These are phyloP conservation scores for Fusarium annulatum DNA, from an alignment of 2,329 filamentous ascomycete genomes.

Conservation along the genomic window DNA sequence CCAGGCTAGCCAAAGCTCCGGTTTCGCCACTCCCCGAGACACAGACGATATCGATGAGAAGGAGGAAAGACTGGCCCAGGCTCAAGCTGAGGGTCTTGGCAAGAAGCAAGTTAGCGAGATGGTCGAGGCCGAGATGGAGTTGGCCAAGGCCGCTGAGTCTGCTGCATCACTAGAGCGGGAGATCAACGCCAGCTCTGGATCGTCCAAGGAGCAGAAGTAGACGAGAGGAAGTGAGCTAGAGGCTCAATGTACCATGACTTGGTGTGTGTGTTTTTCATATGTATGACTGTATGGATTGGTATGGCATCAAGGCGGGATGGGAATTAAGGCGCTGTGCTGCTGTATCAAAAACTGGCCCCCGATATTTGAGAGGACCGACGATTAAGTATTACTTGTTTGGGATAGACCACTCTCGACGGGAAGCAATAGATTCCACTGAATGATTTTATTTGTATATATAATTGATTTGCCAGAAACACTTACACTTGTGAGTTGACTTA, in stretches of 20 bases:
- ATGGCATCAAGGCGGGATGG: slow-evolving; percentile 42
- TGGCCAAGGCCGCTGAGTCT: slow-evolving; percentile 46
- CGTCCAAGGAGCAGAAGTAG: slow-evolving; percentile 51
- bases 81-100: slow-evolving; percentile 60
- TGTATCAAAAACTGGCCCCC: slow-evolving; percentile 42
- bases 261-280: slow-evolving; percentile 47
- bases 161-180: slow-evolving; percentile 37
- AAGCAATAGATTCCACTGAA: slow-evolving; percentile 48
- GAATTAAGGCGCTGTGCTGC: slow-evolving; percentile 41
- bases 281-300: slow-evolving; percentile 47
- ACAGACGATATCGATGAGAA: slow-evolving; percentile 95
- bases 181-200: slow-evolving; percentile 43
- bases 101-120: slow-evolving; percentile 65
- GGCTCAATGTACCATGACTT: slow-evolving; percentile 42
- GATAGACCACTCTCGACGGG: slow-evolving; percentile 47
- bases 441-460: slow-evolving; percentile 42
- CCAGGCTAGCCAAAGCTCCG: slow-evolving; percentile 79
- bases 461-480: neutral
- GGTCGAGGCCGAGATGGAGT: slow-evolving; percentile 65
- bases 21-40: slow-evolving; percentile 82
- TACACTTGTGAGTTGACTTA: neutral
- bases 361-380: slow-evolving; percentile 31
- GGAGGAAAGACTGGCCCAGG: slow-evolving; percentile 73
- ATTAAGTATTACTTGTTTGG: slow-evolving; percentile 36
- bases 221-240: slow-evolving; percentile 7